Percentiles rank a stretch among this genome's conserved stretches.
phyloP scores from a whole-genome alignment of 1,284 basidiomycete genomes.

The Sanghuangporus sanghuang region DNA sequence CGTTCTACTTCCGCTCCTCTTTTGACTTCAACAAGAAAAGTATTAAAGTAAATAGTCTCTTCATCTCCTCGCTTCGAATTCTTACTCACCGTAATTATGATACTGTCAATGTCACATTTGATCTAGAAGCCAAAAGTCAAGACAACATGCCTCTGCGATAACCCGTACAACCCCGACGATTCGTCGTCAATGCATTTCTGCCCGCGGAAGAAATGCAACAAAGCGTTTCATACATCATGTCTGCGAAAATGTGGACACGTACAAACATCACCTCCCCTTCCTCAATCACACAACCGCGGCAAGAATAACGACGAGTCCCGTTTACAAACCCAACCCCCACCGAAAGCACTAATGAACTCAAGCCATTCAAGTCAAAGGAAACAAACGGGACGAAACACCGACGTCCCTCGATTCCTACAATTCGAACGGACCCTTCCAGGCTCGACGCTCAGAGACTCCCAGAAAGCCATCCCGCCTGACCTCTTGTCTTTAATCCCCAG shows the following conservation, averaged over 20 bases:
- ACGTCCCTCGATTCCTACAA: slow-evolving; percentile 1
- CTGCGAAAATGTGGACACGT: background rate
- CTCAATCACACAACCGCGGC: background rate
- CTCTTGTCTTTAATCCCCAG: background rate
- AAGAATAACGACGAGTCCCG: background rate
- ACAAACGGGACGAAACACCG: background rate
- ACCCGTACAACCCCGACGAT: slow-evolving; percentile 6
- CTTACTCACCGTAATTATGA: background rate
- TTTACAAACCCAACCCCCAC: background rate
- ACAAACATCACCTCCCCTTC: background rate
- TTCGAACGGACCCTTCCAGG: slow-evolving; percentile 5
- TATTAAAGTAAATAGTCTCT: background rate
- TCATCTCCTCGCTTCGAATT: too few relatives aligned
- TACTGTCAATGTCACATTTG: background rate
- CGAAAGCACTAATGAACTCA: background rate
- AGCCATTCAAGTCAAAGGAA: background rate
- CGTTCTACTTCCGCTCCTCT: slow-evolving; percentile 8
- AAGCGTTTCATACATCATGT: slow-evolving; percentile 7
- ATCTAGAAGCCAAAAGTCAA: background rate
- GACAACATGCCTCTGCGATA: slow-evolving; percentile 7
- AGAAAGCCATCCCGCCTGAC: background rate
- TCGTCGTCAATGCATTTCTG: slow-evolving; percentile 10
- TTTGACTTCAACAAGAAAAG: background rate
- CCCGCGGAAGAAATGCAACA: slow-evolving; percentile 1
- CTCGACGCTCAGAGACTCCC: background rate